Base-by-base conservation (phyloP, 2,329 filamentous ascomycete species). In the Calonectria fujianensis region DNA sequence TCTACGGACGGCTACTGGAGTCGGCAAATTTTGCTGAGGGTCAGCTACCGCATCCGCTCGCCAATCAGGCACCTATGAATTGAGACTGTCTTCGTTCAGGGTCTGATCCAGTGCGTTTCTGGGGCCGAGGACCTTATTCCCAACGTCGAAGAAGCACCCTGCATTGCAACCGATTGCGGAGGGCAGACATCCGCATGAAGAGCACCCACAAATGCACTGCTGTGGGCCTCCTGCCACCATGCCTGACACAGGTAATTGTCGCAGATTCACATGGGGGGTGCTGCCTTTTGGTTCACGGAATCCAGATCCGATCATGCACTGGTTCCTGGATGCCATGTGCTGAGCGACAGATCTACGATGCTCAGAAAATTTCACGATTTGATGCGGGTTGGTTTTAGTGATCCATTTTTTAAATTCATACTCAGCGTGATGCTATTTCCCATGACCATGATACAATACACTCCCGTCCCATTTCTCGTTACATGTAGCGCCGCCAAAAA, bases 11-110 rank as follows among this genome's bases (percentile, higher is more conserved):
- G 70, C 63, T 50, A 24, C 52, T 27, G 35, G n/a, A 5, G 35
- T 72, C 70, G 70, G 70, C 70, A 72, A 51, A 51, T 63, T 61
- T 29, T 18, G 16, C 14, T 7, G 18, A 13, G 54, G 20, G 41
- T n/a, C 41, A 48, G 41, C 41, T 48, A n/a, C 41, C n/a, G 14
- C 27, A 32, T 6, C 37, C 29, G 14, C 3, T 39, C 24, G 13
- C 13, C 24, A 41, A 63, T 39, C 13, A 63, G 39, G 29, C 13
- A 14, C 24, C 35, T 27, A n/a, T 61, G 39, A 39, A 39, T 18
- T 27, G 41, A 39, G n/a, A 41, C 11, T 16, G 11, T 14, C 57
- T n/a, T 4, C 8, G 20, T 20, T 24, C 14, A 2, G 37, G 20
- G 7, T 24, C 31, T 37, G 20, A 10, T 59, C 14, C 54, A 37